Percentiles rank a stretch among this genome's conserved stretches.
Conservation (phyloP, 176 grass and related monocot species). For the Phragmites australis region DNA sequence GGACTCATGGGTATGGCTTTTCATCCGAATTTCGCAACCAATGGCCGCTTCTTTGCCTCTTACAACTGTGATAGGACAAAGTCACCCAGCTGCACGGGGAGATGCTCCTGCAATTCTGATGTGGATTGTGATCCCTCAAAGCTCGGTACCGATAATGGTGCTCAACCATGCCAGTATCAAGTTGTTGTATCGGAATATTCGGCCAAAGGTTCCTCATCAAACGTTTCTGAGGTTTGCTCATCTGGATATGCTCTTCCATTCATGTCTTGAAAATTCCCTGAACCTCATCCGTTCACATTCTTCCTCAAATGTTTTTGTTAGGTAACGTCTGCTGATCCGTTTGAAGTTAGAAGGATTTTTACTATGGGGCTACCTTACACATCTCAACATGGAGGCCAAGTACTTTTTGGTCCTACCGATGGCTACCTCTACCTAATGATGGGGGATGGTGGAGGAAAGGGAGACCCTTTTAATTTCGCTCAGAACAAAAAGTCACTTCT, state of each 20-base stretch:
- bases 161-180: slow-evolving; percentile 88
- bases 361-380: slow-evolving; percentile 86
- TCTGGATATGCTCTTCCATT: background rate
- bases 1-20: slow-evolving; percentile 94
- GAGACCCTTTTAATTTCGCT: slow-evolving; percentile 88
- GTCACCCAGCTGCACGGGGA: slow-evolving; percentile 61
- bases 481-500: slow-evolving; percentile 90
- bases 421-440: slow-evolving; percentile 94
- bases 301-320: slow-evolving; percentile 15
- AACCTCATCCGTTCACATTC: background rate
- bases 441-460: slow-evolving; percentile 88
- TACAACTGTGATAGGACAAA: slow-evolving; percentile 89
- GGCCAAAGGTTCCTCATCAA: slow-evolving; percentile 68
- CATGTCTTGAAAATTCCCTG: background rate
- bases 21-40: slow-evolving; percentile 69
- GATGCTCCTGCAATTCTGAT: slow-evolving; percentile 87
- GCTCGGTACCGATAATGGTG: slow-evolving; percentile 60
- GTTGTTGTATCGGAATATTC: slow-evolving; percentile 74
- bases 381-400: slow-evolving; percentile 70
- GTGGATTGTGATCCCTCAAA: slow-evolving; percentile 83
- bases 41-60: slow-evolving; percentile 90
- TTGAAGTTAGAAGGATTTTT: slow-evolving; percentile 82
- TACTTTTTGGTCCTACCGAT: slow-evolving; percentile 84
- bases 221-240: slow-evolving; percentile 67
- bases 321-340: slow-evolving; percentile 67